phyloP scores from a whole-genome alignment of 441 rosid species.

The Brassica hybrid region DNA sequence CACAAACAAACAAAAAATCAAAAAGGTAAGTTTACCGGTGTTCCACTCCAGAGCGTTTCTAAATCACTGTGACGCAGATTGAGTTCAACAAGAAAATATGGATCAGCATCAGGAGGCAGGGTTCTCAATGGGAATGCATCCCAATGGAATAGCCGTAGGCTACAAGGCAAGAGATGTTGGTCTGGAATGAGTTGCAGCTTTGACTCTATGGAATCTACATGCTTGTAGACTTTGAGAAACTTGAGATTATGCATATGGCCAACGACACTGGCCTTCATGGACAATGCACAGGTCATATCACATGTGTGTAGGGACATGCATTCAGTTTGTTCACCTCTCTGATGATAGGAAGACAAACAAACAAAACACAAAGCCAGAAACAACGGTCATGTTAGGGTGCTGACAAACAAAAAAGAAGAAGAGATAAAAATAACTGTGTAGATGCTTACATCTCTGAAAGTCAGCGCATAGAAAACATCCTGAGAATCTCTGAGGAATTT shows the following conservation, averaged over 20 bases:
- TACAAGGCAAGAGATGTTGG: background rate
- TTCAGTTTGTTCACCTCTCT: slow-evolving; percentile 5
- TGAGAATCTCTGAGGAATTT: slow-evolving; percentile 14
- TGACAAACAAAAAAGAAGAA: background rate
- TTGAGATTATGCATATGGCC: slow-evolving; percentile 5
- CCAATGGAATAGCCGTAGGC: background rate
- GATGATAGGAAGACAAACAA: background rate
- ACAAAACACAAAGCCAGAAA: background rate
- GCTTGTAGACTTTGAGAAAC: slow-evolving; percentile 33
- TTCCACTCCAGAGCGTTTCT: slow-evolving; percentile 1
- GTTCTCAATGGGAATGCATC: slow-evolving; percentile 3
- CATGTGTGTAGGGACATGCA: slow-evolving; percentile 27
- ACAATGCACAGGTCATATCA: background rate
- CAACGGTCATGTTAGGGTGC: background rate
- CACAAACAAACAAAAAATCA: background rate
- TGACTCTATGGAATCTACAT: slow-evolving; percentile 2
- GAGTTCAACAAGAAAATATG: slow-evolving; percentile 10
- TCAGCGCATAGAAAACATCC: background rate
- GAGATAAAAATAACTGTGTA: too few species aligned
- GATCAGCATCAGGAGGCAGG: slow-evolving; percentile 4
- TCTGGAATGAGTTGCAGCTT: background rate
- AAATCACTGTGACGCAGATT: background rate
- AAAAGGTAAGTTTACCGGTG: background rate
- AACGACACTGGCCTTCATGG: background rate
- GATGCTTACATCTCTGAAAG: slow-evolving; percentile 3